phyloP scores from a whole-genome alignment of 176 grass and related monocot genomes.

The Aegilops bicornis region DNA sequence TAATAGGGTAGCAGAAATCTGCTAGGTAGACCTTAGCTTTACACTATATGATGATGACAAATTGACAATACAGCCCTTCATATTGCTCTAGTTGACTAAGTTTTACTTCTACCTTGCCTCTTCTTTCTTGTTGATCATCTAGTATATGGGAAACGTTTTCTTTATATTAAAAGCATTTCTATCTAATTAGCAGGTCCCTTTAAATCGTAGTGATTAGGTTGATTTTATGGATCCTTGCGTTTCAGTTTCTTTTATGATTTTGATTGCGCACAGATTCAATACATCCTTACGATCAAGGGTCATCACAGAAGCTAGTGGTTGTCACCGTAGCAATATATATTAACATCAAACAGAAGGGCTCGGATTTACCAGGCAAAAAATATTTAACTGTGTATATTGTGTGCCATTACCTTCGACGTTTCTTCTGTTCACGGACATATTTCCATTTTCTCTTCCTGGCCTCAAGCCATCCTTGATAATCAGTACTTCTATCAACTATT shows the following conservation, averaged over 20 bases:
- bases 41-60: neutral
- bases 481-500: conserved; percentile 56
- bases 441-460: conserved; percentile 94
- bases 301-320: neutral
- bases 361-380: conserved; percentile 1
- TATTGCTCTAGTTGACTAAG: neutral
- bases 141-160: neutral
- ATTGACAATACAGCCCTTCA: neutral
- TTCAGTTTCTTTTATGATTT: neutral
- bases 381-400: conserved; percentile 5
- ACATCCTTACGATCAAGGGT: neutral
- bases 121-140: conserved; percentile 1
- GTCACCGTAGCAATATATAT: neutral
- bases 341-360: conserved; percentile 11
- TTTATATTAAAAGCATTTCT: neutral
- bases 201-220: neutral
- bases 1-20: conserved; percentile 7
- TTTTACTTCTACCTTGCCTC: neutral
- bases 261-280: neutral
- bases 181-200: neutral
- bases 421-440: conserved; percentile 61
- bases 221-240: neutral
- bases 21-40: neutral
- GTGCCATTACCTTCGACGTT: conserved; percentile 60
- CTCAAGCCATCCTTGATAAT: conserved; percentile 98